A percentile compares a stretch with the other conserved stretches of the same genome.
Conservation (phyloP, 495 filamentous ascomycete species). For the Penicillium flavigenum region DNA sequence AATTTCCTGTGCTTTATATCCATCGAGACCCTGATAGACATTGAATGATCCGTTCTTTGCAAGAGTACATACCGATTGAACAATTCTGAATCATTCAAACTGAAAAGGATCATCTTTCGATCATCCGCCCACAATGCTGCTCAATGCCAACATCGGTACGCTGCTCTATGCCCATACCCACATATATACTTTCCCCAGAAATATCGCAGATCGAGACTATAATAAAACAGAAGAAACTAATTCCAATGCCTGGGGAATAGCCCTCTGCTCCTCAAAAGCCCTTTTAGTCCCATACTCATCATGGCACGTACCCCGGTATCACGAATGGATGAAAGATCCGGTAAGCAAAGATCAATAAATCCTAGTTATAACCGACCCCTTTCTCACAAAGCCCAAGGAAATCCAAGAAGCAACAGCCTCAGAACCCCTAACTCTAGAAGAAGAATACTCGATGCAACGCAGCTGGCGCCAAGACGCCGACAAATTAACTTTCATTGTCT, state of each 20-base stretch:
- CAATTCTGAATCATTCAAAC: background rate
- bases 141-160: constrained; percentile 45
- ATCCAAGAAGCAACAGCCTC: constrained; percentile 83
- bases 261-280: constrained; percentile 61
- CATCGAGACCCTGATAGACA: background rate
- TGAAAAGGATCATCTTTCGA: background rate
- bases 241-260: constrained; percentile 39
- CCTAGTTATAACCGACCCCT: background rate
- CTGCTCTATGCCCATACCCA: background rate
- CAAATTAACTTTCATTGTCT: constrained; percentile 51
- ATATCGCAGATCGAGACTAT: background rate
- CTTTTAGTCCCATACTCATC: constrained; percentile 81
- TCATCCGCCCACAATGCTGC: constrained; percentile 30
- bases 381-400: constrained; percentile 45
- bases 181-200: constrained; percentile 9
- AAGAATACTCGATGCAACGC: constrained; percentile 83
- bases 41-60: background rate
- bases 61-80: background rate
- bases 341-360: constrained; percentile 41
- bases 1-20: constrained; percentile 6
- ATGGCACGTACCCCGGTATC: constrained; percentile 78
- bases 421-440: constrained; percentile 69
- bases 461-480: constrained; percentile 74
- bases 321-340: constrained; percentile 87
- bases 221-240: background rate